phyloP scores from a whole-genome alignment of 768 basidiomycete species.

The Leccinum subtestaceum region DNA sequence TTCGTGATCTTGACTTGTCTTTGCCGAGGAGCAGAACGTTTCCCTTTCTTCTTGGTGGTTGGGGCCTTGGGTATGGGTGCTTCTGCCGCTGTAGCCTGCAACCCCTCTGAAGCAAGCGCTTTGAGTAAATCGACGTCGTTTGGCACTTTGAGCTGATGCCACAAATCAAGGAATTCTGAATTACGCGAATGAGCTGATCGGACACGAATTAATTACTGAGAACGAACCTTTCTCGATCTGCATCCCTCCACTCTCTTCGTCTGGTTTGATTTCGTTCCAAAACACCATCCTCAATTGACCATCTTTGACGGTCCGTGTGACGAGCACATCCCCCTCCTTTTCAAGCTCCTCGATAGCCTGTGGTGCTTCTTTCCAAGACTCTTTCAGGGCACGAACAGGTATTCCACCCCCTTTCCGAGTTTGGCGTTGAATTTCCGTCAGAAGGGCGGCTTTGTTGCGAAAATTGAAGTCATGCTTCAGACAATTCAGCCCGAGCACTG shows the following conservation, averaged over 20 bases:
- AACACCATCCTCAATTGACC: conserved; percentile 82
- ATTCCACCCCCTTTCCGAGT: conserved; percentile 84
- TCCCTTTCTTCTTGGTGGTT: conserved; percentile 76
- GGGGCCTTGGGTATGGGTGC: conserved; percentile 51
- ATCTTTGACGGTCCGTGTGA: conserved; percentile 83
- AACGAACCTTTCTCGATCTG: conserved; percentile 75
- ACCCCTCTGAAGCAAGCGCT: conserved; percentile 79
- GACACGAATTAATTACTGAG: not conserved
- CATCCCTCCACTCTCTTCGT: conserved; percentile 65
- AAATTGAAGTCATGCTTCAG: conserved; percentile 82
- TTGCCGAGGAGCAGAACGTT: conserved; percentile 68
- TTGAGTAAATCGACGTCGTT: conserved; percentile 80
- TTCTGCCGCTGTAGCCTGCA: conserved; percentile 76
- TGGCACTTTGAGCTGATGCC: conserved; percentile 83
- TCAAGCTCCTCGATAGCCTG: conserved; percentile 86
- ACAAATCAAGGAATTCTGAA: conserved; percentile 82
- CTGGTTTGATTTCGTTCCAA: conserved; percentile 85
- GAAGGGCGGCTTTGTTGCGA: conserved; percentile 75
- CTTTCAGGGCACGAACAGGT: conserved; percentile 78
- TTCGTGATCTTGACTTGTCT: conserved; percentile 85
- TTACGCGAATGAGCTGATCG: conserved; percentile 7
- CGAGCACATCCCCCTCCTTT: conserved; percentile 81
- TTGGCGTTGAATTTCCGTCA: conserved; percentile 84
- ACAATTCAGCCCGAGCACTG: conserved; percentile 4
- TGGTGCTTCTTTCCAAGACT: conserved; percentile 88